Percentiles rank a stretch among this genome's conserved stretches.
Evolutionary conservation across 2,329 filamentous ascomycete genomes (phyloP).

Genomic region (Hymenoscyphus scutula): DNA sequence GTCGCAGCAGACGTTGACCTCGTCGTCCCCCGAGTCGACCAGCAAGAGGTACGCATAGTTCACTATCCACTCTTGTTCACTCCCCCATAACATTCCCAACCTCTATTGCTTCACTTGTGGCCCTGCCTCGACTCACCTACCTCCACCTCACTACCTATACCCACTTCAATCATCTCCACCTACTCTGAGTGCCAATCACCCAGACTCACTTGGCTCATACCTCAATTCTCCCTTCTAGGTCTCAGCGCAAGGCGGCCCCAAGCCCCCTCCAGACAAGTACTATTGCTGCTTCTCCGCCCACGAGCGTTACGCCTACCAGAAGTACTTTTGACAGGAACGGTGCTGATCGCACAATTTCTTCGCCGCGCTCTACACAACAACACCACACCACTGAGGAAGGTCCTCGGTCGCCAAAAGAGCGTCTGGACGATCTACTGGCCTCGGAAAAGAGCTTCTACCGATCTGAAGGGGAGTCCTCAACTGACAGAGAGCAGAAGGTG

Average conservation of each 20-base stretch:
- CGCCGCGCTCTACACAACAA: constrained; percentile 19
- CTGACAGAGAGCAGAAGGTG: constrained; percentile 20
- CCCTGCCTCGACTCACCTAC: neutral
- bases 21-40: neutral
- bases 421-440: constrained; percentile 37
- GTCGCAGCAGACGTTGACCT: too few species aligned
- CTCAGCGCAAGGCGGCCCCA: constrained; percentile 35
- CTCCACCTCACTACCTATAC: neutral
- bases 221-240: constrained; percentile 23
- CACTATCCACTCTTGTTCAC: neutral
- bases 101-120: neutral
- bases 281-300: constrained; percentile 30
- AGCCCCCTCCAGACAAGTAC: constrained; percentile 37
- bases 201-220: neutral
- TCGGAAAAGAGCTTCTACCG: constrained; percentile 37
- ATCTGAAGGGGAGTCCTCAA: constrained; percentile 26
- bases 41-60: constrained; percentile 1
- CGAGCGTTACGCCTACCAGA: constrained; percentile 35
- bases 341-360: constrained; percentile 24
- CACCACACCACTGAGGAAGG: constrained; percentile 23
- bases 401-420: constrained; percentile 37
- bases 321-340: constrained; percentile 28
- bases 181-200: neutral
- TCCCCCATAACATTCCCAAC: neutral
- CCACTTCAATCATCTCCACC: neutral